These are phyloP conservation scores for Beauveria asiatica DNA, from an alignment of 2,329 filamentous ascomycete species.

Conservation along the genomic window DNA sequence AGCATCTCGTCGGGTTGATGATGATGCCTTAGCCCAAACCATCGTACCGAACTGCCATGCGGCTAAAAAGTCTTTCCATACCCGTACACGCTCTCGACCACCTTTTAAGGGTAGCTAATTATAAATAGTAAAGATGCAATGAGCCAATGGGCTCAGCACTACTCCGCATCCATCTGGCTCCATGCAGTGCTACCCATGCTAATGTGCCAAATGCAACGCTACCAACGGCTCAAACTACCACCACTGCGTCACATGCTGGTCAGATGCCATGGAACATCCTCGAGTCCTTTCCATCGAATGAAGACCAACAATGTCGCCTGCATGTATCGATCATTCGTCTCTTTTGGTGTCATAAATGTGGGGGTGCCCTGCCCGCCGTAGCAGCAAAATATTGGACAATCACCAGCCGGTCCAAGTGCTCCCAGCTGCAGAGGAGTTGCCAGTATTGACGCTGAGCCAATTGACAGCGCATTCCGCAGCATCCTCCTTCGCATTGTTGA, in stretches of 20 bases:
- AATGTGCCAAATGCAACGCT: constrained; percentile 3
- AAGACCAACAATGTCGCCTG: background rate
- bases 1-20: background rate
- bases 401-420: background rate
- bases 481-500: constrained; percentile 83
- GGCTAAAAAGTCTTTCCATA: background rate
- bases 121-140: background rate
- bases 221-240: background rate
- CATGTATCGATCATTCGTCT: background rate
- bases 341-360: background rate
- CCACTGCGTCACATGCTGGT: background rate
- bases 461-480: constrained; percentile 74
- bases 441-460: constrained; percentile 33
- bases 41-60: background rate
- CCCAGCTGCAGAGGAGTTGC: background rate
- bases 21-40: background rate
- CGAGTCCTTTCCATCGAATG: background rate
- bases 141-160: background rate
- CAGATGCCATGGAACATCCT: background rate
- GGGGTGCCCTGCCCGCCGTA: background rate
- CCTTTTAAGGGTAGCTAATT: constrained; percentile 1
- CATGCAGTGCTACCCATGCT: constrained; percentile 3
- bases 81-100: background rate
- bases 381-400: background rate
- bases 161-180: constrained; percentile 1